Base-by-base conservation (phyloP, 192 early-diverging fungal genomes). In the Coemansia sp. region DNA sequence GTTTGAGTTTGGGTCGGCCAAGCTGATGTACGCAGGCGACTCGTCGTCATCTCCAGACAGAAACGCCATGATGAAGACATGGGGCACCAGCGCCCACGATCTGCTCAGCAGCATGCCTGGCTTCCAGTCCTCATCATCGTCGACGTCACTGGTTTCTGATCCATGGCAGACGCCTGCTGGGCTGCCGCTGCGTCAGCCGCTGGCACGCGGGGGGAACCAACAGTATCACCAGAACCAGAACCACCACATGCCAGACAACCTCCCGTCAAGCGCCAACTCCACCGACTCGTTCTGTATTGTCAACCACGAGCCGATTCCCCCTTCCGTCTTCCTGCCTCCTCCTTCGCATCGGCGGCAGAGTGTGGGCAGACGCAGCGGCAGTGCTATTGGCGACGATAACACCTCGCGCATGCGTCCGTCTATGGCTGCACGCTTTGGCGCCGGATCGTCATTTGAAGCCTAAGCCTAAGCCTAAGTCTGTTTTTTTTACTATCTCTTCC, bases 1-100 rank as follows among this genome's bases (percentile, higher is more conserved):
- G 32, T 80, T 80, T 66, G 78, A 80, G 66, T 47, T 80, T 41
- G 78, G 78, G 1, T 80, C 78, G 37, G 78, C 78, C 19, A 75
- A 75, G 41, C 67, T 80, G 13, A 80, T 73, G 4, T 66, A 68
- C 42, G 72, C 72, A 36, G 47, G 48, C 11, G 51, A 54, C 21
- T 6, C 2, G 8, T 54, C 51, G 21, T 26, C 26, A 26, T 21
- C 54, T 15, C 12, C 51, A 42, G 37, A 51, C 42, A 40, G 66
- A 42, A 37, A 19, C 41, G 49, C 39, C 1, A 39, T 54, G 61
- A 37, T 65, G 19, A 67, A 62, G 37, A 68, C 66, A 8, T 74
- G 72, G 73, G 65, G 73, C 41, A 64, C 67, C 10, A 64, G 63
- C n/a, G 63, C 73, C 2, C 66, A 74, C 40, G 67, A 69, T 39